Evolutionary conservation across 495 filamentous ascomycete genomes (phyloP), one percentile per base, ranked within the genome.

Genomic region (Mytilinidion resinicola): DNA sequence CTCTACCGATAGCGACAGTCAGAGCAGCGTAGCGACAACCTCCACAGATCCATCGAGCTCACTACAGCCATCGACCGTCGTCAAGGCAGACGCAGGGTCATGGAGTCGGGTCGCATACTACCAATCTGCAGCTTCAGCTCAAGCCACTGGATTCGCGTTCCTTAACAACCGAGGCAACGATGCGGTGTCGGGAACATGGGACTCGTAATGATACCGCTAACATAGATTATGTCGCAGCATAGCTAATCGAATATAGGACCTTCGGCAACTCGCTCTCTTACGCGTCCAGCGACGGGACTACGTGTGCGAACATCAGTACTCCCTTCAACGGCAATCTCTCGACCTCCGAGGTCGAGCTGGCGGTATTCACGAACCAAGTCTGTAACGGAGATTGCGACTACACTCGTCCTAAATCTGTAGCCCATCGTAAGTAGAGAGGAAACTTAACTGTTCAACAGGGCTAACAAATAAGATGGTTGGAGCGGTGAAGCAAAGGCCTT

Each of bases 181-280:
- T 4, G 72, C 78, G 1, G 41, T 49, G 12, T 87, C 85, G 25
- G 83, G 85, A 15, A 73, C 72, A 35, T 86, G 74, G 52, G 79
- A 83, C 49, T 69, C 71, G 80, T 83, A 68, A 72, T 77, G 73
- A 11, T 36, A 33, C 11, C 7, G 49, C 52, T 68, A 41, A 64
- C 25, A 19, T n/a, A 1, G 3, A 30, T 21, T 51, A 14, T 42
- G 57, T 41, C 57, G 15, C 51, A n/a, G 9, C 1, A 14, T 30
- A 19, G 38, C 52, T 63, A 52, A 70, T 30, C 2, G 35, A 4
- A 39, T 20, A 15, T 25, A 81, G 75, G 53, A 72, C 71, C 6
- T 88, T 83, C 65, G 87, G 87, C 51, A 74, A 78, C 56, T 85
- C 82, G 12, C 73, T 89, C 25, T 77, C 82, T 1, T 89, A 85